Percentiles rank a stretch among this genome's conserved stretches.
Evolutionary conservation across 1,284 basidiomycete genomes (phyloP).

Genomic region (Clitocybe nebularis): DNA sequence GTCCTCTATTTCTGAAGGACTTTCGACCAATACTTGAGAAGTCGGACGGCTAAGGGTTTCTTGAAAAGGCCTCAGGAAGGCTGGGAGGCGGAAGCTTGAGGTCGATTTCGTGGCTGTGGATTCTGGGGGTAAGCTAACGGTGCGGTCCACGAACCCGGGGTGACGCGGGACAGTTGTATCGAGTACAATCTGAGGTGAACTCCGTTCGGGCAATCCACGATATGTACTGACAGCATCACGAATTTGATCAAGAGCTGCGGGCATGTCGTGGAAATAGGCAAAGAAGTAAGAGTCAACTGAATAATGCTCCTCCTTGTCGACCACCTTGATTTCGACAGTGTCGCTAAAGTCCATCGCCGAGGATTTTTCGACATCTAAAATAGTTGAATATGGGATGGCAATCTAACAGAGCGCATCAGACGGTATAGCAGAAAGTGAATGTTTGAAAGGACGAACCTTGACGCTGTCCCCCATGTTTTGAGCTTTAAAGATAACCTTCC

Average conservation of each 20-base stretch:
- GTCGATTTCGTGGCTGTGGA: conserved; percentile 25
- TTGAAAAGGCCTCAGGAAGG: conserved; percentile 61
- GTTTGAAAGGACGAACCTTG: conserved; percentile 50
- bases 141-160: conserved; percentile 34
- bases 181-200: conserved; percentile 45
- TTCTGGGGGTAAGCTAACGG: conserved; percentile 31
- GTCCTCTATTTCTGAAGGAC: conserved; percentile 46
- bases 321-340: conserved; percentile 88
- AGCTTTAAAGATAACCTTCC: conserved; percentile 89
- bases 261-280: conserved; percentile 84
- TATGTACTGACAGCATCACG: conserved; percentile 65
- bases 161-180: conserved; percentile 61
- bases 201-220: conserved; percentile 38
- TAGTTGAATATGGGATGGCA: conserved; percentile 87
- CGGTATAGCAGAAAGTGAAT: background rate
- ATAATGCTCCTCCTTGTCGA: conserved; percentile 77
- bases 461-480: conserved; percentile 96
- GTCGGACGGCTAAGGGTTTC: conserved; percentile 38
- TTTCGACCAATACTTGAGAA: conserved; percentile 28
- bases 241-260: conserved; percentile 74
- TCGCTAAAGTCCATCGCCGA: conserved; percentile 91
- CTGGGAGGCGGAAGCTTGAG: conserved; percentile 56
- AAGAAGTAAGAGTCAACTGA: conserved; percentile 90
- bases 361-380: conserved; percentile 86
- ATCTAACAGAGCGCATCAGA: conserved; percentile 55